phyloP scores from a whole-genome alignment of 345 rosid genomes.

The Jatropha curcas region DNA sequence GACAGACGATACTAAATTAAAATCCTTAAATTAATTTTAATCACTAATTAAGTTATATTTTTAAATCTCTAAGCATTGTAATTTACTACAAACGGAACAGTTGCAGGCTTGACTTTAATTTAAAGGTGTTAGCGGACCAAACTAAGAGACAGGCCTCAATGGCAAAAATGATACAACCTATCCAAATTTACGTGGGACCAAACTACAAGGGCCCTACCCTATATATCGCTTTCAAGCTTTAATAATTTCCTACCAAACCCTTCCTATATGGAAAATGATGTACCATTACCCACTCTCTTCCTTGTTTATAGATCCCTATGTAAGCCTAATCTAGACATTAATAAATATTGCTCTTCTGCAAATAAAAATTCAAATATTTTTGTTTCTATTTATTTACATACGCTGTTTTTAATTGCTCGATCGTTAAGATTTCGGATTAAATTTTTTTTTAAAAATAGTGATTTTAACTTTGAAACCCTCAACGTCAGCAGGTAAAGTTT shows the following conservation, averaged over 20 bases:
- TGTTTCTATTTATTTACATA: no score
- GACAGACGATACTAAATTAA: no score
- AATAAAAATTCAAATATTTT: no score
- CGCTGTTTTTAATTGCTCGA: no score
- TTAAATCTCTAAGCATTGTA: neutral
- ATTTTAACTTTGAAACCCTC: no score
- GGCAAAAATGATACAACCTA: neutral
- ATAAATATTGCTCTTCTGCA: no score
- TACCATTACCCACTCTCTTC: neutral
- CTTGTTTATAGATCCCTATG: no score
- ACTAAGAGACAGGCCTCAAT: neutral
- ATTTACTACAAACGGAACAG: neutral
- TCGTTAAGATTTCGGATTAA: no score
- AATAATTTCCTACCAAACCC: constrained; percentile 8
- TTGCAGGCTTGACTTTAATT: constrained; percentile 16
- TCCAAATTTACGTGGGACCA: neutral
- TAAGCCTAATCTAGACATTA: no score
- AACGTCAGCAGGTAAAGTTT: no score
- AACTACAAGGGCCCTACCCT: neutral
- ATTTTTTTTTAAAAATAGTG: no score
- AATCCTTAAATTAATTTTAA: no score
- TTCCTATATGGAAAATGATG: constrained; percentile 1
- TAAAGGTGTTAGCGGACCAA: constrained; percentile 21
- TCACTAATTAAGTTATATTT: neutral
- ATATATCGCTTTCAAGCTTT: constrained; percentile 2